These are phyloP conservation scores for Yarrowia galli DNA, from an alignment of 1,139 yeast genomes.

Conservation along the genomic window DNA sequence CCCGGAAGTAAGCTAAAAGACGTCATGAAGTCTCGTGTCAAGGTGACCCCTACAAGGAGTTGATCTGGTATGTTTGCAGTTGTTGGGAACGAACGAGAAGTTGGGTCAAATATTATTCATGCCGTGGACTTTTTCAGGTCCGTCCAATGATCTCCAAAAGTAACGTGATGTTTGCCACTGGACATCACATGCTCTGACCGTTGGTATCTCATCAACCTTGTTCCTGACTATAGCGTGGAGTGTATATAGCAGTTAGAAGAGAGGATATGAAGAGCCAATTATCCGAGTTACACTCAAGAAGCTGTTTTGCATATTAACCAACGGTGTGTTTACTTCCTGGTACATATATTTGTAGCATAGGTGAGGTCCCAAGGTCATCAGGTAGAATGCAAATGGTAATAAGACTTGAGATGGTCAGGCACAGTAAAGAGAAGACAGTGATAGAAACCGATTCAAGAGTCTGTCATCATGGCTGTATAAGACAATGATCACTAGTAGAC, in stretches of 20 bases:
- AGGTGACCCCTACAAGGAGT: background rate
- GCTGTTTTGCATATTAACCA: background rate
- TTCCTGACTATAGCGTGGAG: background rate
- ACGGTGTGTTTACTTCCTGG: constrained; percentile 1
- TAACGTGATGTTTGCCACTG: background rate
- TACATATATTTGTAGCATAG: background rate
- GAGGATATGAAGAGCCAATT: background rate
- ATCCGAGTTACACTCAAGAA: background rate
- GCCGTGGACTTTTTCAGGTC: too few relatives aligned
- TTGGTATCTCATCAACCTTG: constrained; percentile 17
- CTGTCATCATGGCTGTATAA: too few relatives aligned
- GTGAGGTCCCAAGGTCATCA: background rate
- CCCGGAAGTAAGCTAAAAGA: constrained; percentile 33
- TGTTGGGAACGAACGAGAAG: too few relatives aligned
- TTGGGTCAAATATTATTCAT: too few relatives aligned
- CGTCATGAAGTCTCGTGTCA: constrained; percentile 5
- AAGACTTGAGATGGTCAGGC: background rate
- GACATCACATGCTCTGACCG: constrained; percentile 7
- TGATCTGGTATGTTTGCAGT: background rate
- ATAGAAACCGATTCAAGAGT: too few relatives aligned
- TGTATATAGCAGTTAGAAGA: background rate
- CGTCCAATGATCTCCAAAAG: background rate
- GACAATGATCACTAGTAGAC: too few relatives aligned
- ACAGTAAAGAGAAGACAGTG: too few relatives aligned
- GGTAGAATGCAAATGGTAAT: background rate